A percentile compares a stretch with the other conserved stretches of the same genome.
Evolutionary conservation across 306 rosid species (phyloP).

Genomic region (Casuarina cunninghamiana): DNA sequence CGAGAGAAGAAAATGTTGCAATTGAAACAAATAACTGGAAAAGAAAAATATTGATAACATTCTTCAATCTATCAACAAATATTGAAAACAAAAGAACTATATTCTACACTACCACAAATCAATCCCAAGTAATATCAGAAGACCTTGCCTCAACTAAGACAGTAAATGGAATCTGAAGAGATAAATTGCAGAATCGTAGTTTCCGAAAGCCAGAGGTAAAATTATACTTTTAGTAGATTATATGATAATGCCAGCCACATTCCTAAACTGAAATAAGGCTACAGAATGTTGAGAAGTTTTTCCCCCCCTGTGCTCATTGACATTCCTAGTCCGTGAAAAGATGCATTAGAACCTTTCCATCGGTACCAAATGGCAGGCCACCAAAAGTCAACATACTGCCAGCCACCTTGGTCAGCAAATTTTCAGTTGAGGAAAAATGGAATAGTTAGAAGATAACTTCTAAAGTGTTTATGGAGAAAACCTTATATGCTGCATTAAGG

Average conservation of each 20-base stretch:
- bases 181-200: neutral
- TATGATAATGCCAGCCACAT: neutral
- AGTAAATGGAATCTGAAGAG: neutral
- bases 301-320: neutral
- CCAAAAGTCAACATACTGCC: neutral
- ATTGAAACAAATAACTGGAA: neutral
- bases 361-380: no score
- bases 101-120: neutral
- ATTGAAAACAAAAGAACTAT: no score
- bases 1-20: constrained; percentile 6
- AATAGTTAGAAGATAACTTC: neutral
- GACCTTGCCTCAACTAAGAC: neutral
- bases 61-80: neutral
- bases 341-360: neutral
- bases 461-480: constrained; percentile 16
- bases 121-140: neutral
- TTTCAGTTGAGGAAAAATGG: neutral
- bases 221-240: neutral
- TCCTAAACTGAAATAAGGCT: no score
- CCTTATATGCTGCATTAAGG: constrained; percentile 88
- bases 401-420: neutral
- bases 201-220: neutral
- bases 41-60: neutral
- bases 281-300: neutral
- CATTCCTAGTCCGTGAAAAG: neutral